These are phyloP conservation scores for Periglandula ipomoeae DNA, from an alignment of 2,329 filamentous ascomycete species.

Conservation along the genomic window DNA sequence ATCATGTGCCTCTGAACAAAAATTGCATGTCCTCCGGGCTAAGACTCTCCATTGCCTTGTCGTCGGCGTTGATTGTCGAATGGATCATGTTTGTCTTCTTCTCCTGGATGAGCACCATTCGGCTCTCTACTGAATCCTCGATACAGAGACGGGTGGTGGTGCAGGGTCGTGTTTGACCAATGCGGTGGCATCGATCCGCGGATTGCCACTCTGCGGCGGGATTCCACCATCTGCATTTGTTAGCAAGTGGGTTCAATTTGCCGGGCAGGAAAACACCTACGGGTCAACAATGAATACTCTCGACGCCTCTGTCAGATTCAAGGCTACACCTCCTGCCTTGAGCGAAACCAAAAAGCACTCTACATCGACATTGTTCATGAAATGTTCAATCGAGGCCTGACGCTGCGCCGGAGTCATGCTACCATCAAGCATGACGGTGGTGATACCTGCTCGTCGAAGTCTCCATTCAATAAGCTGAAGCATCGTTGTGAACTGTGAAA, in stretches of 20 bases:
- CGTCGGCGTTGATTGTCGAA: constrained; percentile 90
- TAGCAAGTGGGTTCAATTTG: constrained; percentile 7
- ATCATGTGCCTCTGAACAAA: constrained; percentile 63
- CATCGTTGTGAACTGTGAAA: constrained; percentile 97
- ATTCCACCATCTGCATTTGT: constrained; percentile 75
- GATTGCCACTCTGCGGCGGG: constrained; percentile 99
- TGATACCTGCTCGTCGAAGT: constrained; percentile 90
- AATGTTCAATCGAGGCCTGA: constrained; percentile 88
- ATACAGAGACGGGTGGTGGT: constrained; percentile 92
- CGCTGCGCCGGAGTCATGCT: constrained; percentile 93
- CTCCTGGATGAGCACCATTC: constrained; percentile 92
- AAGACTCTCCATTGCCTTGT: constrained; percentile 81
- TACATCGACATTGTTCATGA: constrained; percentile 90
- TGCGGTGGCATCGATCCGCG: constrained; percentile 87
- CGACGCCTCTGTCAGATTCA: constrained; percentile 92
- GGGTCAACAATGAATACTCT: constrained; percentile 95
- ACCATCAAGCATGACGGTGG: constrained; percentile 95
- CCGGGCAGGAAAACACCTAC: constrained; percentile 41
- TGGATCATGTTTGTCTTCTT: constrained; percentile 99
- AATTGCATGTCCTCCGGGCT: constrained; percentile 93
- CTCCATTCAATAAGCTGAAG: constrained; percentile 96
- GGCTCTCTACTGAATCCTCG: constrained; percentile 91
- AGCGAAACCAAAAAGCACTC: constrained; percentile 95
- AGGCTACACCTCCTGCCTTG: constrained; percentile 89
- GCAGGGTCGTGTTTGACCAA: constrained; percentile 88